Evolutionary conservation across 1,284 basidiomycete species (phyloP).

Genomic region (Porodaedalea pini): DNA sequence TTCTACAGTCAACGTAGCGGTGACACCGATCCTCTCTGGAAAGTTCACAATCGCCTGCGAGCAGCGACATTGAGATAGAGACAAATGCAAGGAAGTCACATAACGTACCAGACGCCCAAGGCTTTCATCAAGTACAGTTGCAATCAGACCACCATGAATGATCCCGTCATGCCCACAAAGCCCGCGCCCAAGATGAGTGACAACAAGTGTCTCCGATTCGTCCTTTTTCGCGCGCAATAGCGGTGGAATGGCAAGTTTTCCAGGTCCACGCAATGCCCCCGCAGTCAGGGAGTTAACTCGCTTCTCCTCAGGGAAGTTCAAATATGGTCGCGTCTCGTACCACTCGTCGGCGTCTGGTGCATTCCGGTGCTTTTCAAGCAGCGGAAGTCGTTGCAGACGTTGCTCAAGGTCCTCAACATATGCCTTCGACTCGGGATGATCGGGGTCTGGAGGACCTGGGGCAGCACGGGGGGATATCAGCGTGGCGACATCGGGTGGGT

Average conservation of each 20-base stretch:
- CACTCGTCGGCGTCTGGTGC: constrained; percentile 52
- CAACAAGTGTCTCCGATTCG: constrained; percentile 64
- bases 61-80: not conserved
- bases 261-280: constrained; percentile 82
- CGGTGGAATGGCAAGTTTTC: constrained; percentile 76
- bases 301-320: constrained; percentile 61
- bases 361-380: constrained; percentile 51
- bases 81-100: constrained; percentile 2
- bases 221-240: constrained; percentile 73
- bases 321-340: constrained; percentile 80
- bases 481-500: constrained; percentile 56
- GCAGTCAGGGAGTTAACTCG: constrained; percentile 80
- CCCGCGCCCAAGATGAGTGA: constrained; percentile 82
- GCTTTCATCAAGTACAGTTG: constrained; percentile 87
- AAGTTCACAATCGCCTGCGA: constrained; percentile 76
- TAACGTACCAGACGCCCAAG: constrained; percentile 74
- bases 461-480: constrained; percentile 71
- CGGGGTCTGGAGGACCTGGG: constrained; percentile 62
- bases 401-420: constrained; percentile 65
- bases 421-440: constrained; percentile 58
- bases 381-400: constrained; percentile 61
- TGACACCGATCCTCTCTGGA: constrained; percentile 90
- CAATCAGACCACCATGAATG: constrained; percentile 88
- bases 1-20: constrained; percentile 73
- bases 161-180: constrained; percentile 94